A percentile compares a stretch with the other conserved stretches of the same genome.
These are phyloP conservation scores for Ceriops zippeliana DNA, from an alignment of 345 rosid genomes.

Conservation along the genomic window DNA sequence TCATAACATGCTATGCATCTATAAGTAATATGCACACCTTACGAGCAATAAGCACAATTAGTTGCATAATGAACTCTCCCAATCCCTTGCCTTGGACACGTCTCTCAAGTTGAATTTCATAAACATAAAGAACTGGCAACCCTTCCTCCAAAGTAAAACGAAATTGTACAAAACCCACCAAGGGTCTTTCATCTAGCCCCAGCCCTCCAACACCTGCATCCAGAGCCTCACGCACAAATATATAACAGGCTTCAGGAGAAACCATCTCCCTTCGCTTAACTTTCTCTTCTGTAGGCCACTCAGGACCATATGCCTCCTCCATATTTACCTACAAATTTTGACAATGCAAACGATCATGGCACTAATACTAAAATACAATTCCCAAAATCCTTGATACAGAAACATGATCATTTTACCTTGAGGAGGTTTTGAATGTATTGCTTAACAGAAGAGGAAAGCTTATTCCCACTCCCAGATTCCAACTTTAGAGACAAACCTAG, in stretches of 20 bases:
- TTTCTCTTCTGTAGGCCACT: constrained; percentile 78
- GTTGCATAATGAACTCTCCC: constrained; percentile 81
- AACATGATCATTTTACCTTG: constrained; percentile 33
- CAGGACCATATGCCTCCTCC: constrained; percentile 64
- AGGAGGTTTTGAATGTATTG: constrained; percentile 56
- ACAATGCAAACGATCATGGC: not conserved
- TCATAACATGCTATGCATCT: not conserved
- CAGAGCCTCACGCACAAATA: constrained; percentile 42
- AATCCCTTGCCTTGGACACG: constrained; percentile 69
- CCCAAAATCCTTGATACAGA: not conserved
- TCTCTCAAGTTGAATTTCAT: constrained; percentile 78
- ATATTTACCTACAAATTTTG: constrained; percentile 51
- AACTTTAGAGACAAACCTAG: constrained; percentile 56
- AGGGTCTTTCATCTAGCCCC: constrained; percentile 12
- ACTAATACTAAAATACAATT: not conserved
- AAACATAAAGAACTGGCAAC: constrained; percentile 74
- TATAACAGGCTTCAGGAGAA: constrained; percentile 64
- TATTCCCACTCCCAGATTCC: constrained; percentile 67
- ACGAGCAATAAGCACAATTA: constrained; percentile 73
- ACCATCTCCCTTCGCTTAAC: constrained; percentile 77
- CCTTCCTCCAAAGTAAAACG: constrained; percentile 85
- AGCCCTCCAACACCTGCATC: constrained; percentile 24
- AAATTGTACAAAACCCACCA: constrained; percentile 75
- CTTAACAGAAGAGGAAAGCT: constrained; percentile 52
- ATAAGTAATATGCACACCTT: constrained; percentile 40